A percentile compares a stretch with the other conserved stretches of the same genome.
Evolutionary conservation across 1,139 yeast species (phyloP).

Genomic region (Kurtzmaniella quercitrusa): DNA sequence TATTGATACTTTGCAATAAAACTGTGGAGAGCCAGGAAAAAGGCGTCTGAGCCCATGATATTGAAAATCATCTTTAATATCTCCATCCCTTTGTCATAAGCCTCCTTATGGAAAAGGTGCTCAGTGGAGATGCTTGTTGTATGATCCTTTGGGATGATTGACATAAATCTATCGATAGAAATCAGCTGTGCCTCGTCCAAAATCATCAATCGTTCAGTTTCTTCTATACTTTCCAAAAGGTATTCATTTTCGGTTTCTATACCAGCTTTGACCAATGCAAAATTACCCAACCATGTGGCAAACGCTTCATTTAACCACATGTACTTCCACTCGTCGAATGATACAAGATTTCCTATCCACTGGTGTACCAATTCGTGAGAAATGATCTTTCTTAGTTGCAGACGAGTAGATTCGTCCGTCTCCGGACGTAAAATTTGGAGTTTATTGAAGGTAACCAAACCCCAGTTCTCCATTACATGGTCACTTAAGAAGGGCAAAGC

Average conservation of each 20-base stretch:
- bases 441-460: constrained; percentile 56
- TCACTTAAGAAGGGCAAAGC: constrained; percentile 67
- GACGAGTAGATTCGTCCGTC: constrained; percentile 11
- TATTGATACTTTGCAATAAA: constrained; percentile 8
- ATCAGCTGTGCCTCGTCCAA: neutral
- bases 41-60: constrained; percentile 31
- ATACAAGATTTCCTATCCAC: constrained; percentile 67
- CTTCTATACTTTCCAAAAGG: neutral
- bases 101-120: constrained; percentile 44
- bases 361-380: constrained; percentile 74
- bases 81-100: constrained; percentile 64
- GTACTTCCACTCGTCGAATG: constrained; percentile 63
- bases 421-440: constrained; percentile 44
- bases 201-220: constrained; percentile 3
- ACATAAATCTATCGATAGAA: constrained; percentile 2
- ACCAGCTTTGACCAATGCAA: constrained; percentile 27
- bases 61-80: constrained; percentile 53
- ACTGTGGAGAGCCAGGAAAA: neutral
- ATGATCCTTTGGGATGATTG: neutral
- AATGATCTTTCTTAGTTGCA: constrained; percentile 47
- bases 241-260: constrained; percentile 11
- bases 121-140: constrained; percentile 17
- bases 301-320: constrained; percentile 74
- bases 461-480: constrained; percentile 81
- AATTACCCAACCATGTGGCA: constrained; percentile 65